Evolutionary conservation across 163 green algal species (phyloP).

Genomic region (Trebouxiophyceae sp.): DNA sequence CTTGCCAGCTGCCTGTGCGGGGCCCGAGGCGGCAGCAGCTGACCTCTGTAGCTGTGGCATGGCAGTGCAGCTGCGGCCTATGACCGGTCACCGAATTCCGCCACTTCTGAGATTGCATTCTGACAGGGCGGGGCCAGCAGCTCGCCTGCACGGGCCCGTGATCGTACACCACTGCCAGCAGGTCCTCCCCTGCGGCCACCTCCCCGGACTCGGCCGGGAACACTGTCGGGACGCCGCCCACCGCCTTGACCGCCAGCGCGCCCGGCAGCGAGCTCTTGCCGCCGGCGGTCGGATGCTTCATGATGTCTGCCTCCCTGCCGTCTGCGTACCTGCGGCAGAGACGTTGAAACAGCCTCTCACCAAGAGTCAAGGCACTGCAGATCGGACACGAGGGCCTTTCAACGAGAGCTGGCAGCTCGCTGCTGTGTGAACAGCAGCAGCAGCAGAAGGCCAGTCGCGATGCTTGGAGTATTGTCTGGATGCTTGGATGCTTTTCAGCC

Average conservation of each 20-base stretch:
- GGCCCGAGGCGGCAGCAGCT: not conserved
- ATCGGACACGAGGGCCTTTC: no score
- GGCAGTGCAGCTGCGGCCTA: not conserved
- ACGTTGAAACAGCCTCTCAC: no score
- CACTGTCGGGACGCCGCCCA: slow-evolving; percentile 64
- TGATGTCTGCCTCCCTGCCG: slow-evolving; percentile 55
- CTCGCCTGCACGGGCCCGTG: slow-evolving; percentile 40
- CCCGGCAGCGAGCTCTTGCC: slow-evolving; percentile 70
- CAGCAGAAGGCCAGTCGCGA: no score
- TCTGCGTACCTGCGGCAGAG: slow-evolving; percentile 53
- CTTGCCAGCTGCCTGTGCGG: not conserved
- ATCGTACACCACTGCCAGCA: slow-evolving; percentile 75
- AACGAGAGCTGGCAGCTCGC: no score
- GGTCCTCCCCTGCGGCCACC: slow-evolving; percentile 54
- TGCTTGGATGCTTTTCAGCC: no score
- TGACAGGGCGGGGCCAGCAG: not conserved
- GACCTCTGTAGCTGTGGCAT: not conserved
- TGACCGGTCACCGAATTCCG: not conserved
- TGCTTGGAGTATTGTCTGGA: no score
- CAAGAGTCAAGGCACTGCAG: no score
- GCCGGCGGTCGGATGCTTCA: slow-evolving; percentile 75
- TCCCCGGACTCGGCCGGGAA: slow-evolving; percentile 63
- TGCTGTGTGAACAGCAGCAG: no score
- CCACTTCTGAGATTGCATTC: not conserved
- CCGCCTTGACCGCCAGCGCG: slow-evolving; percentile 67